Evolutionary conservation across 352 stramenopile genomes (phyloP).

Genomic region (Aphanomyces invadans): DNA sequence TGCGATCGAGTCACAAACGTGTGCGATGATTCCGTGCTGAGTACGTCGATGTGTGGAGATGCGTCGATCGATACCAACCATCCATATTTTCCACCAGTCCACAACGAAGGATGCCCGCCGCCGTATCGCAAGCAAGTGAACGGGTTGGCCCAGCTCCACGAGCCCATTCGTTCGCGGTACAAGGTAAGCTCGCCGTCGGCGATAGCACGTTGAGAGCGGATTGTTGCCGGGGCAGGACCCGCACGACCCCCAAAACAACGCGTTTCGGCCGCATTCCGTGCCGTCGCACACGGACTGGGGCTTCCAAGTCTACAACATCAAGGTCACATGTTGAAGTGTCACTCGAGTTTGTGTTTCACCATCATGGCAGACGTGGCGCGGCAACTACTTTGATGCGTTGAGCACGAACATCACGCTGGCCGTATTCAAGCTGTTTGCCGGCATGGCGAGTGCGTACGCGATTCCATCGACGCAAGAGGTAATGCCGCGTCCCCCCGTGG

Average conservation of each 20-base stretch:
- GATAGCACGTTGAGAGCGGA: not conserved
- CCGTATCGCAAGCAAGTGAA: slow-evolving; percentile 28
- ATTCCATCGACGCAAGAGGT: slow-evolving; percentile 37
- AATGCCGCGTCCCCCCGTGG: slow-evolving; percentile 17
- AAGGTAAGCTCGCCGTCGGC: slow-evolving; percentile 30
- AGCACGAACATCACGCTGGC: slow-evolving; percentile 89
- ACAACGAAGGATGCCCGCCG: slow-evolving; percentile 13
- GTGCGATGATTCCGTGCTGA: slow-evolving; percentile 20
- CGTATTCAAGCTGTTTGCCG: slow-evolving; percentile 64
- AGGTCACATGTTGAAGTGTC: slow-evolving; percentile 38
- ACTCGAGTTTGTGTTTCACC: no score
- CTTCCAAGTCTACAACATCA: slow-evolving; percentile 78
- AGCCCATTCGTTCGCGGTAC: slow-evolving; percentile 79
- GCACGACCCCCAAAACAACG: slow-evolving; percentile 81
- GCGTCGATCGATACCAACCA: no score
- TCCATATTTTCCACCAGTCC: not conserved
- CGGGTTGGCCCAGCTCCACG: slow-evolving; percentile 50
- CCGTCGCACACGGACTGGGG: slow-evolving; percentile 64
- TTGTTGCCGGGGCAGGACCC: slow-evolving; percentile 43
- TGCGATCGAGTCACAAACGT: slow-evolving; percentile 48
- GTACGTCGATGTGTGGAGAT: not conserved
- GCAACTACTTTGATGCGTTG: slow-evolving; percentile 92
- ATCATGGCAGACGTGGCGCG: slow-evolving; percentile 87
- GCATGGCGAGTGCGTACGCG: slow-evolving; percentile 26
- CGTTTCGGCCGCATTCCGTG: slow-evolving; percentile 83